A percentile compares a stretch with the other conserved stretches of the same genome.
These are phyloP conservation scores for Fraxinus baroniana DNA, from an alignment of 305 asterid genomes.

Conservation along the genomic window DNA sequence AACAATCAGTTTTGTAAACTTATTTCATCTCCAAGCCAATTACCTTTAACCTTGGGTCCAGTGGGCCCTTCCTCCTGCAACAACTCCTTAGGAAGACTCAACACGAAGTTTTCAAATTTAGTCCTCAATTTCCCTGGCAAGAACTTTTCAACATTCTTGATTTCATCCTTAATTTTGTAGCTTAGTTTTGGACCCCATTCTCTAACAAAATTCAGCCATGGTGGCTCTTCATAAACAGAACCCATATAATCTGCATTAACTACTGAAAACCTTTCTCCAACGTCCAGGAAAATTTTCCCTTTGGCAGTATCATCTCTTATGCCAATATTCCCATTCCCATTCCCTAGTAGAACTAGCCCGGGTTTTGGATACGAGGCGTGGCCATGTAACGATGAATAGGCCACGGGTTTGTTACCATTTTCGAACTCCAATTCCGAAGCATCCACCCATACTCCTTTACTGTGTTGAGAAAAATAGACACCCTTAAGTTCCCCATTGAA, in stretches of 20 bases:
- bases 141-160: conserved; percentile 36
- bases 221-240: conserved; percentile 29
- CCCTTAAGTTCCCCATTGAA: conserved; percentile 60
- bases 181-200: conserved; percentile 63
- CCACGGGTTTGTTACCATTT: conserved; percentile 50
- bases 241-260: conserved; percentile 41
- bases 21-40: conserved; percentile 48
- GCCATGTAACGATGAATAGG: conserved; percentile 64
- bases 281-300: conserved; percentile 40
- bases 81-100: conserved; percentile 52
- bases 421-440: conserved; percentile 48
- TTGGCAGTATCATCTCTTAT: conserved; percentile 58
- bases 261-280: conserved; percentile 34
- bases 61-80: conserved; percentile 63
- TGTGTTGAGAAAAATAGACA: conserved; percentile 69
- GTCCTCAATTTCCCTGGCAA: conserved; percentile 48
- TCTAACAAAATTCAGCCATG: conserved; percentile 52
- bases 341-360: conserved; percentile 65
- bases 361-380: conserved; percentile 56
- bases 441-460: conserved; percentile 59
- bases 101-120: conserved; percentile 37
- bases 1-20: not conserved
- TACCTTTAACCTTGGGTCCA: conserved; percentile 61
- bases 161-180: conserved; percentile 44
- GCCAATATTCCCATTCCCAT: conserved; percentile 49